Base-by-base conservation (phyloP, 345 rosid species). In the Raphanus raphanistrum region DNA sequence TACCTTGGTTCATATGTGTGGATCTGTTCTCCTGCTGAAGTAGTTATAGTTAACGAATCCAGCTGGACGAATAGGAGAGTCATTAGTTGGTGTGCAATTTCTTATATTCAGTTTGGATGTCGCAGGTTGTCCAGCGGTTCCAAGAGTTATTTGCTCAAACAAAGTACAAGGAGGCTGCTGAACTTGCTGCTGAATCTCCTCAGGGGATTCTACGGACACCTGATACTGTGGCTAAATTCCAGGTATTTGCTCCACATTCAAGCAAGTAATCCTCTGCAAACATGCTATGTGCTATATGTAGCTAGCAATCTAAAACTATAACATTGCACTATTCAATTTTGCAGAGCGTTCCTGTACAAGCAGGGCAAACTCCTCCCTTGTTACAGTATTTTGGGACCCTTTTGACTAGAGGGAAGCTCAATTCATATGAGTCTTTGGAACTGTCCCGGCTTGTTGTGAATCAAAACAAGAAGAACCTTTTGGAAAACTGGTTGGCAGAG, bases 401-500 rank as follows among this genome's bases (percentile, higher is more conserved):
- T 82, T 80, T 96, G 76, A 93, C 99, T 2, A 88, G 91, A 80
- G 99, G 99, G 82, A 96, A 96, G 86, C 98, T 96, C 60, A 96
- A 96, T 80, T 79, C 94, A 50, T 96, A 90, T 68, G 99, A 96
- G 87, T 96, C 99, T 12, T 86, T 96, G 91, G 99, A 96, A 80
- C 79, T 96, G 63, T 96, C 99, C 43, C 96, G 99, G 62, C 98
- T 96, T 50, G 99, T 96, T 57, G 99, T 96, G 80, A 96, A 96
- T 84, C 99, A 96, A 83, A 96, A 96, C 86, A 96, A 96, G 83
- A 96, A 96, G 85, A 96, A 96, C 76, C 97, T 96, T 63, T 86
- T 96, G 85, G 99, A 96, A 87, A 93, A 96, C 80, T 96, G 99
- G 99, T 81, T 96, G 88, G 98, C 96, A 0, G 99, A 96, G 86